These are phyloP conservation scores for Metarhizium brunneum DNA, from an alignment of 2,329 filamentous ascomycete genomes.

Conservation along the genomic window DNA sequence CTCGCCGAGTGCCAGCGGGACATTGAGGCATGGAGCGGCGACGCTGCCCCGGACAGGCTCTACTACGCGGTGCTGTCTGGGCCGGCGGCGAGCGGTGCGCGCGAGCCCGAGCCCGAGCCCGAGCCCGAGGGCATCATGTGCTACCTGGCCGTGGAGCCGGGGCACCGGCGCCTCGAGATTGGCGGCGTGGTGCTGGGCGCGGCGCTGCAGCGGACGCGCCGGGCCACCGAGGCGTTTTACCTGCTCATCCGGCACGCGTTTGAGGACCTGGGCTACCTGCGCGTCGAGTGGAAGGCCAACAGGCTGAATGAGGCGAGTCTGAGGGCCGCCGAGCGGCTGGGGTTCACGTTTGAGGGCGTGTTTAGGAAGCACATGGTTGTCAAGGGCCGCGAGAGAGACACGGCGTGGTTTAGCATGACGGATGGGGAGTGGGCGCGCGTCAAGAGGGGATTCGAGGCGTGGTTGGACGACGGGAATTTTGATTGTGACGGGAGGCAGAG, in stretches of 20 bases:
- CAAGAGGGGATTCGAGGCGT: slow-evolving; percentile 38
- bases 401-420: slow-evolving; percentile 49
- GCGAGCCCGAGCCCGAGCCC: slow-evolving; percentile 17
- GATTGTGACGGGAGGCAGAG: slow-evolving; percentile 42
- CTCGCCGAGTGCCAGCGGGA: slow-evolving; percentile 11
- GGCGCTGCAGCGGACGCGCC: slow-evolving; percentile 40
- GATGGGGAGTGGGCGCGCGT: slow-evolving; percentile 47
- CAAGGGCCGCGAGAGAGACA: slow-evolving; percentile 48
- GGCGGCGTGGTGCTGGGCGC: slow-evolving; percentile 41
- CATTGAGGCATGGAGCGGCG: slow-evolving; percentile 13
- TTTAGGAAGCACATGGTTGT: slow-evolving; percentile 54
- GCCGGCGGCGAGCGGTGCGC: slow-evolving; percentile 9
- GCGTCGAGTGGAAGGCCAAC: slow-evolving; percentile 59
- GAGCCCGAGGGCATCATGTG: slow-evolving; percentile 31
- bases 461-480: slow-evolving; percentile 48
- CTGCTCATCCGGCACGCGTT: slow-evolving; percentile 46
- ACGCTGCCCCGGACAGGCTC: slow-evolving; percentile 22
- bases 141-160: slow-evolving; percentile 37
- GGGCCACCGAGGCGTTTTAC: slow-evolving; percentile 49
- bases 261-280: slow-evolving; percentile 37
- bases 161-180: slow-evolving; percentile 45
- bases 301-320: slow-evolving; percentile 43
- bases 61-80: slow-evolving; percentile 35
- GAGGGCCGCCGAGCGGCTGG: slow-evolving; percentile 45
- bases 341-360: slow-evolving; percentile 49